These are phyloP conservation scores for Carpinus viminea DNA, from an alignment of 306 rosid species.

Conservation along the genomic window DNA sequence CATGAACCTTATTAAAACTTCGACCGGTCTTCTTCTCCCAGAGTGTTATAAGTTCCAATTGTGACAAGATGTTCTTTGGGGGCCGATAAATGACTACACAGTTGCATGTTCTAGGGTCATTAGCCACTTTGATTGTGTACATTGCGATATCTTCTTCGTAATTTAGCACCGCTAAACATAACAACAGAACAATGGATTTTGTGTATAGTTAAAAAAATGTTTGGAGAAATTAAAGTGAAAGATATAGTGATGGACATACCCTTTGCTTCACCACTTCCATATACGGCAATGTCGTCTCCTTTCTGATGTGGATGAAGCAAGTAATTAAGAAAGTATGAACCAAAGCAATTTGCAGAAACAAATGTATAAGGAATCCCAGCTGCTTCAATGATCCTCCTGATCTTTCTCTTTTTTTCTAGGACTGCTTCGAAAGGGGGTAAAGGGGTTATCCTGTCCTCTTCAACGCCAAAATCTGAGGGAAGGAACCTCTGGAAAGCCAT, in stretches of 20 bases:
- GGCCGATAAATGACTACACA: constrained; percentile 36
- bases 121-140: constrained; percentile 50
- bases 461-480: no score
- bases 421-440: constrained; percentile 50
- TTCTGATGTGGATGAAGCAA: constrained; percentile 36
- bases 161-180: constrained; percentile 38
- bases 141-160: constrained; percentile 47
- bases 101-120: constrained; percentile 42
- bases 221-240: not conserved
- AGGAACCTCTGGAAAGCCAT: no score
- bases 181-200: not conserved
- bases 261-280: constrained; percentile 43
- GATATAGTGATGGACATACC: constrained; percentile 20
- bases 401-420: constrained; percentile 27
- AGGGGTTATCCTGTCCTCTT: constrained; percentile 30
- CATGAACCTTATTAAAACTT: constrained; percentile 5
- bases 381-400: constrained; percentile 41
- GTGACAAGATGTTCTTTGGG: constrained; percentile 32
- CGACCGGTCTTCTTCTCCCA: constrained; percentile 44
- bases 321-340: constrained; percentile 43
- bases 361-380: constrained; percentile 44
- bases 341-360: constrained; percentile 43
- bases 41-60: constrained; percentile 41
- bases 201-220: not conserved
- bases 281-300: constrained; percentile 1